Base-by-base conservation (phyloP, 352 stramenopile species). In the Phytopythium sindhum region DNA sequence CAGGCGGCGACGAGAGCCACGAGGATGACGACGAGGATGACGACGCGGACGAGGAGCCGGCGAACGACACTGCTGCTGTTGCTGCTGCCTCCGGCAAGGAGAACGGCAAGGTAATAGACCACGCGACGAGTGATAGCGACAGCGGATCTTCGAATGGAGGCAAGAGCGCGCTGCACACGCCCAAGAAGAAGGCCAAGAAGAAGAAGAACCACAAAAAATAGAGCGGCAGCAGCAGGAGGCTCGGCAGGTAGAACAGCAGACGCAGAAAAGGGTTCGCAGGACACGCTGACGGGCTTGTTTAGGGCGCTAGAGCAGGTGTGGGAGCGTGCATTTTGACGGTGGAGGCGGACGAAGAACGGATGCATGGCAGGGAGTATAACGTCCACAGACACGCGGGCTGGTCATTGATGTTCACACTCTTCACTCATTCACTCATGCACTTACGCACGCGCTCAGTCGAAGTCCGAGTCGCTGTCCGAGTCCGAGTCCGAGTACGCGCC, bases 401-500 rank as follows among this genome's bases (percentile, higher is more conserved):
- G 39, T 2, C 15, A 45, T 21, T n/a, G 12, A 45, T 2, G n/a
- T 8, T 11, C 39, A 45, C 39, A 45, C 12, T 19, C n/a, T n/a
- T 35, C 31, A 35, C 31, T 35, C 31, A 28, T 14, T 28, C 19
- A 19, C 11, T 42, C 28, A 28, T 23, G 12, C 19, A 23, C 50
- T 62, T 39, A 33, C 3, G 44, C 23, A 60, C 12, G n/a, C 35
- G n/a, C 21, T 78, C 57, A 86, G 54, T 78, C 74, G 28, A 88
- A 84, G 35, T 80, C 79, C 44, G 75, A 88, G 45, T 88, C 79
- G 23, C 9, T 19, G 47, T 81, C 66, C 60, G 73, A 82, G 63
- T 85, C 77, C 31, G 75, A 90, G 52, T 86, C 74, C 59, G 61
- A 68, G 57, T 80, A 77, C 10, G 70, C 79, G 7, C 72, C 75